Evolutionary conservation across 768 basidiomycete species (phyloP), one percentile per base, ranked within the genome.

Genomic region (Podaxis sp.): DNA sequence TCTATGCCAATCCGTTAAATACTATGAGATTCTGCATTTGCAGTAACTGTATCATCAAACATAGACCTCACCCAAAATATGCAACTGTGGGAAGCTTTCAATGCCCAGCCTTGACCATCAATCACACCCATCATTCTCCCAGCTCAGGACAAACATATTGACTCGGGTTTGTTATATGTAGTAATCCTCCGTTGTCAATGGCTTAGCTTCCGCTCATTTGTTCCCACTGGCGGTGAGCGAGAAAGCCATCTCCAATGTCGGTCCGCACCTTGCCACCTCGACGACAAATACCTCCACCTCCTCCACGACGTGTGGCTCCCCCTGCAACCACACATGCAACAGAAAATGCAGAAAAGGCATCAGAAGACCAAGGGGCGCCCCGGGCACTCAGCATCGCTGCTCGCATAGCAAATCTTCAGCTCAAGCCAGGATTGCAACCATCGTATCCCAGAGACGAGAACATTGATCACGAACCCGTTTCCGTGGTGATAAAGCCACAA

Each of bases 401-500:
- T 46, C 68, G 74, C 28, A 76, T 78, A 46, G 74, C 74, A 3
- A 72, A 63, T 39, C 65, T 78, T 38, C 71, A 72, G 53, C 53
- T 62, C 33, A 38, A 62, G 19, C 46, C 42, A 33, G 30, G 19
- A 28, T 28, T 26, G 11, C 52, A 13, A 46, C 52, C 28, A 22
- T 30, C 59, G 4, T 28, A 24, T 33, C 49, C 19, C 33, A 42
- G 49, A 5, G 17, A 2, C 42, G 49, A 33, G n/a, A 52, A 1
- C 5, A 24, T 39, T 52, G 9, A 13, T 22, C 54, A 22, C 13
- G 12, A 39, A 39, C 22, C 54, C 38, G 54, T 38, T 39, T 15
- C 42, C 19, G 49, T 26, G 6, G 13, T 17, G n/a, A 30, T 48
- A 11, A 55, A 55, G n/a, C 24, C 54, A 2, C 33, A 44, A 3